phyloP scores from a whole-genome alignment of 2,329 filamentous ascomycete genomes.

The Zymoseptoria passerinii region DNA sequence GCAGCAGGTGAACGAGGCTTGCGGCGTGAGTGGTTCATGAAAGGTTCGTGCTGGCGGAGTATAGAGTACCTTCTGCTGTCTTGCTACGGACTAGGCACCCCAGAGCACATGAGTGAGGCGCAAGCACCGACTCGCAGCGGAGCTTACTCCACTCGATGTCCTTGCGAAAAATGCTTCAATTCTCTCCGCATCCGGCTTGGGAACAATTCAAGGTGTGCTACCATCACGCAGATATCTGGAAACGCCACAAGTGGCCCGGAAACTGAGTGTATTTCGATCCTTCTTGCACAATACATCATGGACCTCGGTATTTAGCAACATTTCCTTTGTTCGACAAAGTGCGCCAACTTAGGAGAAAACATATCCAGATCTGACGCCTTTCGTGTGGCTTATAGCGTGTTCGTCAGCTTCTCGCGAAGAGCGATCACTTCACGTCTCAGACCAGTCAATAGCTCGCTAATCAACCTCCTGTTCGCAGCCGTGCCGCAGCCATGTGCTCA shows the following conservation, averaged over 20 bases:
- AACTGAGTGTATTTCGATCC: not conserved
- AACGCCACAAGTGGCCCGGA: not conserved
- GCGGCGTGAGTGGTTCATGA: constrained; percentile 1
- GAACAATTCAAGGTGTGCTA: not conserved
- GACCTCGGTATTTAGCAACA: not conserved
- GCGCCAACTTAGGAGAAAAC: not conserved
- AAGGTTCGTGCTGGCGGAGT: not conserved
- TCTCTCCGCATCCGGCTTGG: not conserved
- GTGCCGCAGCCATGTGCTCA: not conserved
- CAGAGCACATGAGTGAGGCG: too few relatives aligned
- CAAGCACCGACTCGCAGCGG: too few relatives aligned
- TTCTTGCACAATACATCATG: not conserved
- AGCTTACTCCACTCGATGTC: too few relatives aligned
- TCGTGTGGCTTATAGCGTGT: not conserved
- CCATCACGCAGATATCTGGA: not conserved
- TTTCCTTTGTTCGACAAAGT: not conserved
- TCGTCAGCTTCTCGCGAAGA: not conserved
- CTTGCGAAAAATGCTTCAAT: too few relatives aligned
- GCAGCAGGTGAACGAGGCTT: constrained; percentile 3
- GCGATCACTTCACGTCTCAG: not conserved
- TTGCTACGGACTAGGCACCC: not conserved
- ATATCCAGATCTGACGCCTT: not conserved
- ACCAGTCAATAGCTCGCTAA: not conserved
- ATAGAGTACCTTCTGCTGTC: not conserved
- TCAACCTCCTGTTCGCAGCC: not conserved